phyloP scores from a whole-genome alignment of 805 yeast genomes.

The Tanozyma kutaoensis region DNA sequence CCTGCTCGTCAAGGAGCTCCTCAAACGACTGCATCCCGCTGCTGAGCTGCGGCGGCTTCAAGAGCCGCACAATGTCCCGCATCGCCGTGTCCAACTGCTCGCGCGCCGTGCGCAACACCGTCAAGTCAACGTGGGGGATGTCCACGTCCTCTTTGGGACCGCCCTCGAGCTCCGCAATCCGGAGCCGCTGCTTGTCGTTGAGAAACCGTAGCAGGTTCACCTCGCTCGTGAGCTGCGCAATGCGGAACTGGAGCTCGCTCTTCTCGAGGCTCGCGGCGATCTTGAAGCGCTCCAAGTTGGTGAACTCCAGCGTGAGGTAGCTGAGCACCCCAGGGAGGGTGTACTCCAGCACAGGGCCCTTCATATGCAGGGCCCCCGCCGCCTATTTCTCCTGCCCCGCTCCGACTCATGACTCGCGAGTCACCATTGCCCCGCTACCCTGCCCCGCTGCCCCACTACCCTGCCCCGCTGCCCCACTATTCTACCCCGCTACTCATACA shows the following conservation, averaged over 20 bases:
- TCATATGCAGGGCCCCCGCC: too few species aligned
- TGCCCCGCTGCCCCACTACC: too few species aligned
- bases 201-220: conserved; percentile 28
- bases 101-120: conserved; percentile 16
- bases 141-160: background rate
- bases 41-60: conserved; percentile 13
- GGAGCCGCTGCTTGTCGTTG: conserved; percentile 27
- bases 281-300: conserved; percentile 26
- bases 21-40: conserved; percentile 1
- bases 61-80: conserved; percentile 19
- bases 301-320: conserved; percentile 45
- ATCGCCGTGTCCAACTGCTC: conserved; percentile 20
- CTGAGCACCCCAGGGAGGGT: conserved; percentile 50
- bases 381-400: too few species aligned
- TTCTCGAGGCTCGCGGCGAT: conserved; percentile 41
- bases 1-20: conserved; percentile 4
- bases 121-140: conserved; percentile 21
- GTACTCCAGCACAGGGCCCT: too few species aligned
- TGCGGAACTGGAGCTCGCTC: conserved; percentile 36
- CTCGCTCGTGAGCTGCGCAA: conserved; percentile 40
- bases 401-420: too few species aligned
- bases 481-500: too few species aligned
- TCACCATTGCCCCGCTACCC: too few species aligned
- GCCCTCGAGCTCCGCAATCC: conserved; percentile 24
- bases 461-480: too few species aligned